Percentiles rank a stretch among this genome's conserved stretches.
phyloP scores from a whole-genome alignment of 2,329 filamentous ascomycete genomes.

The Pseudocercospora macadamiae region DNA sequence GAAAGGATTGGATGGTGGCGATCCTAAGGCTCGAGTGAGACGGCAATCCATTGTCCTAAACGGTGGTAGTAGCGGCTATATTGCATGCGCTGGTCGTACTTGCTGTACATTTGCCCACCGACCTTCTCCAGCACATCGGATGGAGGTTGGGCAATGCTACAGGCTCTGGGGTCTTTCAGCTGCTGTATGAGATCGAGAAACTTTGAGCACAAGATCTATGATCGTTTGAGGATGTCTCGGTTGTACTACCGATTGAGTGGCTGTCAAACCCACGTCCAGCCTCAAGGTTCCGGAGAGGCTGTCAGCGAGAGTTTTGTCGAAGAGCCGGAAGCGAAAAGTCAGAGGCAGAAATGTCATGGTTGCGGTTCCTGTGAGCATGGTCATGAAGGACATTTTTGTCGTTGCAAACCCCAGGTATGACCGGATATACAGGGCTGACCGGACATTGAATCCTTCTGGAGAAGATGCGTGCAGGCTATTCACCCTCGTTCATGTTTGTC shows the following conservation, averaged over 20 bases:
- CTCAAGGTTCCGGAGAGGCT: constrained; percentile 1
- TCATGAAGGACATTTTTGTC: neutral
- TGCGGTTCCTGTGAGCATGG: neutral
- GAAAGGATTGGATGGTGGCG: neutral
- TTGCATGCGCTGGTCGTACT: neutral
- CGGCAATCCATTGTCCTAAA: constrained; percentile 1
- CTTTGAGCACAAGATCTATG: neutral
- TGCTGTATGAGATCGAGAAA: neutral
- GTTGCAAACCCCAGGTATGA: neutral
- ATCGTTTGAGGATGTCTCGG: neutral
- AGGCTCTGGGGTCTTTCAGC: neutral
- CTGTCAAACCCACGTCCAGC: neutral
- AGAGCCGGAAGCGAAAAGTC: neutral
- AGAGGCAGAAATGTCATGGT: neutral
- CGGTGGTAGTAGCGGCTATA: neutral
- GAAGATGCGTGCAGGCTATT: neutral
- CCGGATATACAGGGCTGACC: neutral
- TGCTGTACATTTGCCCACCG: neutral
- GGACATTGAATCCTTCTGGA: neutral
- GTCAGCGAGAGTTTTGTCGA: neutral
- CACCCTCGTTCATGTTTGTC: neutral
- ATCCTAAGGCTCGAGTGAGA: neutral
- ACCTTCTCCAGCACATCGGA: neutral
- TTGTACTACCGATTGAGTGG: neutral
- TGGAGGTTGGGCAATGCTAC: neutral